A percentile compares a stretch with the other conserved stretches of the same genome.
phyloP scores from a whole-genome alignment of 148 eudicot genomes.

The Mesembryanthemum crystallinum region DNA sequence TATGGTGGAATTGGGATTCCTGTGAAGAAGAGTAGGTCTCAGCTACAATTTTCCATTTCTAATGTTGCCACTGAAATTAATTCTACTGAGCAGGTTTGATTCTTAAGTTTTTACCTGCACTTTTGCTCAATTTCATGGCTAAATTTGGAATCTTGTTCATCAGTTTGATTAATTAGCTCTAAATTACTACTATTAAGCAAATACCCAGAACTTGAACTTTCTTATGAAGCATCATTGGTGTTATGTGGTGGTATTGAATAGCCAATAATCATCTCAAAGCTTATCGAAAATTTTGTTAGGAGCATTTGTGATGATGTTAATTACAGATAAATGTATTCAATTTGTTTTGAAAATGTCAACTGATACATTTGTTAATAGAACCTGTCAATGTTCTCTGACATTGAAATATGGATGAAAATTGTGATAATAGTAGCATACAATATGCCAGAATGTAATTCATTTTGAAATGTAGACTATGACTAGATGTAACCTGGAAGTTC shows the following conservation, averaged over 20 bases:
- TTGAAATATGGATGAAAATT: background rate
- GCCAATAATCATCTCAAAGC: too few species aligned
- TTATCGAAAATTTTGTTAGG: too few species aligned
- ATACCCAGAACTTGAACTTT: background rate
- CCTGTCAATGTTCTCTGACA: background rate
- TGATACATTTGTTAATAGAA: background rate
- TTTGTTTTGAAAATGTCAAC: too few species aligned
- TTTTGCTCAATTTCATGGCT: background rate
- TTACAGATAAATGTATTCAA: background rate
- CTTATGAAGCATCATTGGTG: background rate
- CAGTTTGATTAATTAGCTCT: background rate
- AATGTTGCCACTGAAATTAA: conserved; percentile 73
- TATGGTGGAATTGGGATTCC: conserved; percentile 63
- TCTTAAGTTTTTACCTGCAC: background rate
- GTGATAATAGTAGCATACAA: background rate
- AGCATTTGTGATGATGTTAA: background rate
- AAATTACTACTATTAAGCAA: background rate
- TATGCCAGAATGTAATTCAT: background rate
- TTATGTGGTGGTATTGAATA: background rate
- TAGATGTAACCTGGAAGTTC: background rate
- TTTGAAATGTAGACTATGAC: background rate
- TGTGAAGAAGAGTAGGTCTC: conserved; percentile 48
- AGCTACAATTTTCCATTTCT: conserved; percentile 46
- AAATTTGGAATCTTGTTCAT: background rate
- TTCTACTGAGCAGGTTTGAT: conserved; percentile 54